phyloP scores from a whole-genome alignment of 1,284 basidiomycete genomes.

The Bjerkandera adusta region DNA sequence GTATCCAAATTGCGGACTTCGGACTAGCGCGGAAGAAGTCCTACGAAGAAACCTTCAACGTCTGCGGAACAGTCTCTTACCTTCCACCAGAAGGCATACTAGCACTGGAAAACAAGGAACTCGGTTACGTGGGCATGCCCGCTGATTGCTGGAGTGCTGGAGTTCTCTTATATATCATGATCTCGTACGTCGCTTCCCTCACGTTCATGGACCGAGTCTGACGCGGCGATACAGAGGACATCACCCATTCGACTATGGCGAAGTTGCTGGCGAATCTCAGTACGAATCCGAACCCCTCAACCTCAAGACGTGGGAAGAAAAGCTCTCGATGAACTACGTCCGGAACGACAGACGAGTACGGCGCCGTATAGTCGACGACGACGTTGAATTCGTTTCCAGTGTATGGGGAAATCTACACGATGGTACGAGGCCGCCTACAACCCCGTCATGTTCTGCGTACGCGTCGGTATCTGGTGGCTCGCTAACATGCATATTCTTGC shows the following conservation, averaged over 20 bases:
- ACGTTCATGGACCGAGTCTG: conserved; percentile 8
- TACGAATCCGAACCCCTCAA: conserved; percentile 18
- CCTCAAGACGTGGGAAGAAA: conserved; percentile 36
- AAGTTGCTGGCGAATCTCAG: conserved; percentile 24
- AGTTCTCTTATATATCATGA: conserved; percentile 77
- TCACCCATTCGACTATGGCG: conserved; percentile 67
- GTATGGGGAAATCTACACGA: conserved; percentile 56
- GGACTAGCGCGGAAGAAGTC: conserved; percentile 81
- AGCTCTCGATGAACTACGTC: conserved; percentile 46
- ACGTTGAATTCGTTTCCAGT: conserved; percentile 49
- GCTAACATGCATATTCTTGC: neutral
- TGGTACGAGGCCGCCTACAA: conserved; percentile 47
- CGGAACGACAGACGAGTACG: conserved; percentile 60
- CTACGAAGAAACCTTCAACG: conserved; percentile 75
- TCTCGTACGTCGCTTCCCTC: conserved; percentile 51
- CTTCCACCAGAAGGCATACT: conserved; percentile 82
- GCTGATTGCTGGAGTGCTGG: conserved; percentile 85
- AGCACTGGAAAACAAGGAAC: conserved; percentile 66
- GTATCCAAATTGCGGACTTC: conserved; percentile 83
- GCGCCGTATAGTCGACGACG: conserved; percentile 62
- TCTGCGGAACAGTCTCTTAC: conserved; percentile 81
- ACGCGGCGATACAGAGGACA: conserved; percentile 47
- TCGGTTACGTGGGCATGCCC: conserved; percentile 76
- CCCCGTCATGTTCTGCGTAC: no score
- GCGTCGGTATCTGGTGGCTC: no score